Conservation (phyloP, 768 basidiomycete species). For the Naganishia vaughanmartiniae region DNA sequence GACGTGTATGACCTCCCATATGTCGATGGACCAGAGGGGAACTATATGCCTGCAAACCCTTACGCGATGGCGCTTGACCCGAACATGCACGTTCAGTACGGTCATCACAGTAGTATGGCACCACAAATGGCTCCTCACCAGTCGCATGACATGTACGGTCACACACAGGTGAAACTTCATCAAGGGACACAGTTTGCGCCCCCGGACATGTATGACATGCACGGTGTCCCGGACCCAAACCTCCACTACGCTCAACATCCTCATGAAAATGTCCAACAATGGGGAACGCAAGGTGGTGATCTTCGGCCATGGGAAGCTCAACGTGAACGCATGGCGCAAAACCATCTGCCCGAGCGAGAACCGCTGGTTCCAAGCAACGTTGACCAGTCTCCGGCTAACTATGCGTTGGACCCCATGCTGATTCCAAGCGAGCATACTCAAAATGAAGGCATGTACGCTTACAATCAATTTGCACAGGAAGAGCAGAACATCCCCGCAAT, state of each 20-base stretch:
- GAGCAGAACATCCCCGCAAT: neutral
- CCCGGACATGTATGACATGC: neutral
- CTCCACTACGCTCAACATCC: slow-evolving; percentile 4
- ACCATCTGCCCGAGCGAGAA: neutral
- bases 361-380: neutral
- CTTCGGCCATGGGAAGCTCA: slow-evolving; percentile 6
- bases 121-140: neutral
- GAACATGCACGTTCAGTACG: neutral
- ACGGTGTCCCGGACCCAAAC: neutral
- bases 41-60: neutral
- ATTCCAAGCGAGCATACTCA: neutral
- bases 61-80: neutral
- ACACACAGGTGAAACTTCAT: neutral
- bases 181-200: neutral
- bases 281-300: neutral
- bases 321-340: neutral
- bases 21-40: neutral
- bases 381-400: neutral
- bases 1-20: slow-evolving; percentile 23
- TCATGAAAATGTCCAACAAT: neutral
- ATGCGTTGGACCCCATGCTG: slow-evolving; percentile 14
- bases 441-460: neutral
- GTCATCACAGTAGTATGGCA: neutral
- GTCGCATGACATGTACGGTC: neutral
- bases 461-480: slow-evolving; percentile 2